Evolutionary conservation across 108 stramenopile species (phyloP).

Genomic region (Pseudonitzschia multistriata): DNA sequence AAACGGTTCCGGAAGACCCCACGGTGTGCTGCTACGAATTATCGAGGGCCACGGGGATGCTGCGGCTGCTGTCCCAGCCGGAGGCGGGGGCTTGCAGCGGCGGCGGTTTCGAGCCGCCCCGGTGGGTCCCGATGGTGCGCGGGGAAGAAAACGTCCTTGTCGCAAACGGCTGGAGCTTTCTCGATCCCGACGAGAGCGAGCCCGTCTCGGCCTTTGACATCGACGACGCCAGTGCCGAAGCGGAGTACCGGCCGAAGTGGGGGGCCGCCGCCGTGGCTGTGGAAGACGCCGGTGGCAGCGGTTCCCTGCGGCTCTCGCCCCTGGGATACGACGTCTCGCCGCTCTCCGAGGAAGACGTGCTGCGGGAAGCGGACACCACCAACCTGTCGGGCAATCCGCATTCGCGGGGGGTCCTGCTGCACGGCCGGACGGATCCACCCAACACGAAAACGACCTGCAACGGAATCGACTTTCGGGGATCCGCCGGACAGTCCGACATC

Average conservation of each 20-base stretch:
- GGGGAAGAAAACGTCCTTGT: constrained; percentile 35
- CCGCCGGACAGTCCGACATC: constrained; percentile 5
- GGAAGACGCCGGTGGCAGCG: not conserved
- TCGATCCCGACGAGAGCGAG: constrained; percentile 38
- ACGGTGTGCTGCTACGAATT: not conserved
- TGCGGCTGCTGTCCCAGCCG: not conserved
- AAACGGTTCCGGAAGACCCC: not conserved
- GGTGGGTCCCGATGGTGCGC: constrained; percentile 27
- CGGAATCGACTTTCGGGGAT: constrained; percentile 19
- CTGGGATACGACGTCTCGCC: constrained; percentile 20
- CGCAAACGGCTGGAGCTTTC: constrained; percentile 38
- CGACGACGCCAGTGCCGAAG: constrained; percentile 30
- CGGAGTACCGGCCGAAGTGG: constrained; percentile 39
- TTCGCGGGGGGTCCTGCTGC: constrained; percentile 21
- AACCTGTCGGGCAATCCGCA: constrained; percentile 4
- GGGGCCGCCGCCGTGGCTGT: not conserved
- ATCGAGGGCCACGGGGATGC: constrained; percentile 7
- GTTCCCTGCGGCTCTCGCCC: constrained; percentile 9
- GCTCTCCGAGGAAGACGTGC: constrained; percentile 6
- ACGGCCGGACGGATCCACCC: constrained; percentile 33
- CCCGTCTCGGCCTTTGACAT: constrained; percentile 28
- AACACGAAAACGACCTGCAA: constrained; percentile 25
- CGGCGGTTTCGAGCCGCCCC: not conserved
- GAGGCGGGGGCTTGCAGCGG: not conserved
- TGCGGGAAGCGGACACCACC: not conserved